phyloP scores from a whole-genome alignment of 1,139 yeast genomes.

The Blastobotrys arbuscula region DNA sequence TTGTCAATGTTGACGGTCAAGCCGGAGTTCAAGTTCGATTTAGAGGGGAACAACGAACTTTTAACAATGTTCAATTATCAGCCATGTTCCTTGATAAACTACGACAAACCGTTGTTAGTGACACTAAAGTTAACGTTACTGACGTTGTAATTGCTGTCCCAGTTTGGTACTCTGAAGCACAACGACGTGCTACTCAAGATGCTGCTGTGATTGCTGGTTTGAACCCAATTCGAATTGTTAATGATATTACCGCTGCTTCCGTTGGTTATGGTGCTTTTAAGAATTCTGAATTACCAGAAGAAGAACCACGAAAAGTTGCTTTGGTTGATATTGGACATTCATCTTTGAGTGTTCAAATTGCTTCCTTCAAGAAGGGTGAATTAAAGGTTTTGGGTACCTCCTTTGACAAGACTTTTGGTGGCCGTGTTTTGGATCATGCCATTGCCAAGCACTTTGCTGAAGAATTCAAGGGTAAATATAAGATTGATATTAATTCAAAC shows the following conservation, averaged over 20 bases:
- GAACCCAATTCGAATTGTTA: slow-evolving; percentile 96
- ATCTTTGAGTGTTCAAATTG: slow-evolving; percentile 84
- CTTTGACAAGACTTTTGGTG: slow-evolving; percentile 95
- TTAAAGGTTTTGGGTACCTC: slow-evolving; percentile 88
- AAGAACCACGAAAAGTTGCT: slow-evolving; percentile 82
- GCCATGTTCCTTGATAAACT: slow-evolving; percentile 95
- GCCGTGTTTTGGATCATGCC: slow-evolving; percentile 92
- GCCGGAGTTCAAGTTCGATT: slow-evolving; percentile 82
- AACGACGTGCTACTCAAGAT: slow-evolving; percentile 94
- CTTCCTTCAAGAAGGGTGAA: slow-evolving; percentile 94
- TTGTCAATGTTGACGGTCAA: slow-evolving; percentile 66
- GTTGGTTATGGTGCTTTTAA: slow-evolving; percentile 99
- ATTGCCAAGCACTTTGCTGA: slow-evolving; percentile 93
- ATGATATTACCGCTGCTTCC: slow-evolving; percentile 97
- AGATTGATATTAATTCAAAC: slow-evolving; percentile 84
- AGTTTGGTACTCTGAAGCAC: slow-evolving; percentile 93
- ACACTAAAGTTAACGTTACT: slow-evolving; percentile 63
- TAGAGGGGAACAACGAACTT: slow-evolving; percentile 71
- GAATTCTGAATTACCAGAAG: slow-evolving; percentile 82
- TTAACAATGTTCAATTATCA: slow-evolving; percentile 81
- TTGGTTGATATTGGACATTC: slow-evolving; percentile 97
- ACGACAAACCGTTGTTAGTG: slow-evolving; percentile 72
- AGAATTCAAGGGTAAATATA: slow-evolving; percentile 84
- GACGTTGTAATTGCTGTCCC: slow-evolving; percentile 97
- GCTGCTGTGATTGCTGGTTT: slow-evolving; percentile 95